A percentile compares a stretch with the other conserved stretches of the same genome.
Conservation (phyloP, 768 basidiomycete species). For the Xerocomus brunneocitrinus region DNA sequence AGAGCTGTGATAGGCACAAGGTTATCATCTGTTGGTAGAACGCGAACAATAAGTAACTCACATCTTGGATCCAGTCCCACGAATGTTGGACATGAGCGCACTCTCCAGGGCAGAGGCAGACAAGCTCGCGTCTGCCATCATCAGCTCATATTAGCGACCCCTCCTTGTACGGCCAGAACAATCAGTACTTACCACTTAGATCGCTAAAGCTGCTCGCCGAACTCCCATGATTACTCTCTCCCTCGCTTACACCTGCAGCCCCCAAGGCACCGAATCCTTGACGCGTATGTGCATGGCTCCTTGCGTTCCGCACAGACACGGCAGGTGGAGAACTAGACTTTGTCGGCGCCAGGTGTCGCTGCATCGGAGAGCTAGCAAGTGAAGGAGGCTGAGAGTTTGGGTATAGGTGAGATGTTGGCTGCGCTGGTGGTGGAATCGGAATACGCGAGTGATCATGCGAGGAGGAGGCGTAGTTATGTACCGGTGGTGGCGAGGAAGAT, state of each 20-base stretch:
- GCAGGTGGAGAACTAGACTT: conserved; percentile 63
- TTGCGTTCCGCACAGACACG: conserved; percentile 50
- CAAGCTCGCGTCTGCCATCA: conserved; percentile 56
- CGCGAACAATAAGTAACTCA: conserved; percentile 36
- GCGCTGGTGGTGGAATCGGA: conserved; percentile 7
- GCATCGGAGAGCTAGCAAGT: conserved; percentile 34
- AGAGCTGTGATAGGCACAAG: conserved; percentile 25
- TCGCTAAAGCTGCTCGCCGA: conserved; percentile 84
- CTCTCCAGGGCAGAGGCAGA: conserved; percentile 80
- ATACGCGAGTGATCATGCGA: conserved; percentile 1
- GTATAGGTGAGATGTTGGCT: conserved; percentile 7
- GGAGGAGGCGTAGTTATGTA: conserved; percentile 31
- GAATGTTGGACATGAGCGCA: conserved; percentile 71
- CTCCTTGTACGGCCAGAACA: neutral
- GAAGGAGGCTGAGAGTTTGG: conserved; percentile 16
- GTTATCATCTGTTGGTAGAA: neutral
- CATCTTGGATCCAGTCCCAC: conserved; percentile 63
- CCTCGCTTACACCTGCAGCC: conserved; percentile 43
- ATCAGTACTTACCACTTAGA: conserved; percentile 61
- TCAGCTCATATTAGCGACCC: neutral
- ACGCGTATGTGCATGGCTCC: conserved; percentile 46
- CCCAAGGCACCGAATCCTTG: conserved; percentile 42
- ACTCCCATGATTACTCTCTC: conserved; percentile 62
- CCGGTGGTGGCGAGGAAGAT: conserved; percentile 37
- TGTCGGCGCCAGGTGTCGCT: conserved; percentile 46